Base-by-base conservation (phyloP, 2,329 filamentous ascomycete genomes). In the Ophiosphaerella herpotricha region DNA sequence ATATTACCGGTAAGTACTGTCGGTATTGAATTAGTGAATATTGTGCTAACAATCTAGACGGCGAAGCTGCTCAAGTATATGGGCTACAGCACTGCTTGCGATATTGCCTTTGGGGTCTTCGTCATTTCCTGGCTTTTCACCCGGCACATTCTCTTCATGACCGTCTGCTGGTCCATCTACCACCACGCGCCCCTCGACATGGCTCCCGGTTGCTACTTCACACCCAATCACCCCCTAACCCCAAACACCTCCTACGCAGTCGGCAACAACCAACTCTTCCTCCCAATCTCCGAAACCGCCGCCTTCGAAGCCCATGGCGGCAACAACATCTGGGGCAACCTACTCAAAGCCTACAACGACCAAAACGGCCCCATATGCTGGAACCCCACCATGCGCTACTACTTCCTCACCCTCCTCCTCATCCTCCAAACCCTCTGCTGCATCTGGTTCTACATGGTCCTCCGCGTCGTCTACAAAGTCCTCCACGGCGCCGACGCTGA, bases 41-140 rank as follows among this genome's bases (percentile, higher is more conserved):
- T 8, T 29, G 14, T 18, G 43, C 57, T 61, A 39, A 60, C 57
- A 55, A 47, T n/a, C 6, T 40, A 95, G 91, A 78, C 86, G 26
- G 94, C 94, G 61, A 99, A 99, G 75, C 90, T 72, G 65, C 84
- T 97, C 61, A 97, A 96, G 73, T 99, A 97, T 71, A 78, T 91
- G 43, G 88, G 88, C 54, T 91, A 83, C 74, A 84, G 85, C 55
- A 86, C 77, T 4, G 75, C 87, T 46, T 97, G 92, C 78, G 94
- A 97, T 69, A 75, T 86, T 54, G 84, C 86, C 42, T 97, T 97
- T 67, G 92, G 85, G 33, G 70, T 93, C 23, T 97, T 97, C 75
- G 88, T 97, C 75, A 65, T 90, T 13, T 84, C 85, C 44, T 99
- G 94, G 94, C 81, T 97, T 57, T 68, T 89, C 43, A 84, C 88